Evolutionary conservation across 108 stramenopile genomes (phyloP).

Genomic region (Nannochloropsis gaditana): DNA sequence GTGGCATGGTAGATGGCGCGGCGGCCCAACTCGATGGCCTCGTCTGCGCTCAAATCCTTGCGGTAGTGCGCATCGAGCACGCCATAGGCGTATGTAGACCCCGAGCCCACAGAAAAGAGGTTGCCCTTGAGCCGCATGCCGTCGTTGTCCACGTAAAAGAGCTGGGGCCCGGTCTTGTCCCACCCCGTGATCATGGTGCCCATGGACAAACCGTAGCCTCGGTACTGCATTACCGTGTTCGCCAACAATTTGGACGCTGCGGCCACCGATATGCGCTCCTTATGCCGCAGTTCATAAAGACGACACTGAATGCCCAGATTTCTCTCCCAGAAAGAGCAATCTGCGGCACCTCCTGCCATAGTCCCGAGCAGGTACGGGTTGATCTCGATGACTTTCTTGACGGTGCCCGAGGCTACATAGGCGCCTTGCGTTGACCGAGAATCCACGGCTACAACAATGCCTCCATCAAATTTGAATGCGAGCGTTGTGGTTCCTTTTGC

Average conservation of each 20-base stretch:
- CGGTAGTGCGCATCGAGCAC: slow-evolving; percentile 89
- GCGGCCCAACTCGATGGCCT: slow-evolving; percentile 98
- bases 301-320: slow-evolving; percentile 89
- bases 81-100: slow-evolving; percentile 98
- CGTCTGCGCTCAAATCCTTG: slow-evolving; percentile 89
- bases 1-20: slow-evolving; percentile 99
- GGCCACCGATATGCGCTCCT: slow-evolving; percentile 93
- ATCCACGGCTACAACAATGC: slow-evolving; percentile 64
- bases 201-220: slow-evolving; percentile 97
- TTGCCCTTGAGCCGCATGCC: slow-evolving; percentile 93
- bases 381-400: slow-evolving; percentile 99
- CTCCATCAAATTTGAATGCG: slow-evolving; percentile 94
- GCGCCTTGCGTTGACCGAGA: slow-evolving; percentile 96
- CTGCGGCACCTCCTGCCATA: slow-evolving; percentile 97
- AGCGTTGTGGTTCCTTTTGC: slow-evolving; percentile 97
- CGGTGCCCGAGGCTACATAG: slow-evolving; percentile 63
- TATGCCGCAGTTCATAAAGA: slow-evolving; percentile 90
- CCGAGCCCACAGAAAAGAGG: slow-evolving; percentile 95
- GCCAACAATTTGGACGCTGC: slow-evolving; percentile 93
- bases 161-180: slow-evolving; percentile 97
- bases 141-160: slow-evolving; percentile 99
- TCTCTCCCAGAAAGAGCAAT: slow-evolving; percentile 99
- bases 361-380: slow-evolving; percentile 98
- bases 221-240: slow-evolving; percentile 85
- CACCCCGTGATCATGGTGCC: slow-evolving; percentile 97